Evolutionary conservation across 2,329 filamentous ascomycete genomes (phyloP).

Genomic region (Chaetomiaceae sp.): DNA sequence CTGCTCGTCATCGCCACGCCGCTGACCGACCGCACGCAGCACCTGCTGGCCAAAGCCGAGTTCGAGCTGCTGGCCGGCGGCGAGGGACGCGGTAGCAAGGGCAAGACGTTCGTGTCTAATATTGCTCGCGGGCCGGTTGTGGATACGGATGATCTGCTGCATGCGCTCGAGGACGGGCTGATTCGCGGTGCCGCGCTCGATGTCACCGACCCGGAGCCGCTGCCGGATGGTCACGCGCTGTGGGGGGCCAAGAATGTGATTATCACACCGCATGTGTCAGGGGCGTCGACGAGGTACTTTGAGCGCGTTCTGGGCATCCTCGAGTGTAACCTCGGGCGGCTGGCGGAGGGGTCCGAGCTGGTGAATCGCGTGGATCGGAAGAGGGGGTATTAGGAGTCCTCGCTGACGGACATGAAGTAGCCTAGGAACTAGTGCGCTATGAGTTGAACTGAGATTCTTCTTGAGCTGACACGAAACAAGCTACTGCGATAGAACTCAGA

Average conservation of each 20-base stretch:
- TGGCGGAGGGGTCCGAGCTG: constrained; percentile 33
- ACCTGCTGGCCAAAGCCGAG: constrained; percentile 46
- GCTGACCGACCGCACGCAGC: constrained; percentile 41
- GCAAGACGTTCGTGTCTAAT: constrained; percentile 60
- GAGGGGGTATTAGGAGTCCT: constrained; percentile 28
- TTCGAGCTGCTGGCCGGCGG: constrained; percentile 37
- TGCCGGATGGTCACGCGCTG: constrained; percentile 60
- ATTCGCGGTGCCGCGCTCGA: constrained; percentile 65
- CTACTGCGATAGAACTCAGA: too few species aligned
- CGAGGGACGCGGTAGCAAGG: constrained; percentile 8
- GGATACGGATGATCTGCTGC: constrained; percentile 51
- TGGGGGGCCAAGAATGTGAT: constrained; percentile 66
- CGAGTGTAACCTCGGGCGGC: constrained; percentile 34
- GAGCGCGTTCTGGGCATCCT: constrained; percentile 38
- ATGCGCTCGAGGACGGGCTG: constrained; percentile 44
- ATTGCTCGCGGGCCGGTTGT: constrained; percentile 57
- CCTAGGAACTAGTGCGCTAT: too few species aligned
- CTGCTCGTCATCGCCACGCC: constrained; percentile 47
- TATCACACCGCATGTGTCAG: constrained; percentile 50
- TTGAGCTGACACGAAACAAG: too few species aligned
- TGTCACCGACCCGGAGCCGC: constrained; percentile 72
- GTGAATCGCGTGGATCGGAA: constrained; percentile 37
- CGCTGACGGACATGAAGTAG: too few species aligned
- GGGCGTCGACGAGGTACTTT: constrained; percentile 35
- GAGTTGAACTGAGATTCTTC: too few species aligned